Evolutionary conservation across 257 asterid genomes (phyloP).

Genomic region (Solanum tacnaense): DNA sequence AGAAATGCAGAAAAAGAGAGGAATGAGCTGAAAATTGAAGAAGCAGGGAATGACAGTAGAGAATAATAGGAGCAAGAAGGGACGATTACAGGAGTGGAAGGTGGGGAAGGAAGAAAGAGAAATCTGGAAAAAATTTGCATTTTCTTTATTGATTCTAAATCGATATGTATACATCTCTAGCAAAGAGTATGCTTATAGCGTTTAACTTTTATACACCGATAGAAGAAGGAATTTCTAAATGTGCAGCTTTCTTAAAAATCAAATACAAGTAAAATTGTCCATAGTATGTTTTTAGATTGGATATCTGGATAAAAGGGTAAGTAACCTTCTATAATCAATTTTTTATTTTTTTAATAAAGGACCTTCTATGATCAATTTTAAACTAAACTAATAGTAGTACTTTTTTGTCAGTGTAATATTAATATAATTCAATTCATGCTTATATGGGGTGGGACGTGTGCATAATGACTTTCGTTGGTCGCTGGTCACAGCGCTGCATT

Average conservation of each 20-base stretch:
- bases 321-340: neutral
- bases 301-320: neutral
- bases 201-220: neutral
- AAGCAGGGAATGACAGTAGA: neutral
- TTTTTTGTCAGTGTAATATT: neutral
- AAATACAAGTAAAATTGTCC: neutral
- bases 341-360: neutral
- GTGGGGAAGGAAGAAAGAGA: neutral
- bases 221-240: neutral
- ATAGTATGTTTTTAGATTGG: neutral
- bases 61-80: neutral
- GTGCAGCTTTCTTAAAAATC: neutral
- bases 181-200: neutral
- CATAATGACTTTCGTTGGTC: neutral
- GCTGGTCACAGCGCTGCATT: neutral
- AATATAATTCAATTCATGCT: neutral
- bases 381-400: neutral
- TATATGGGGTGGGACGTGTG: neutral
- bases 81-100: neutral
- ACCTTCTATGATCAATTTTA: neutral
- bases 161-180: neutral
- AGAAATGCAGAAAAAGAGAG: neutral
- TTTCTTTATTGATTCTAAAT: neutral
- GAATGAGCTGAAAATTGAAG: neutral
- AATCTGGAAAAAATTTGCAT: neutral